A percentile compares a stretch with the other conserved stretches of the same genome.
Conservation (phyloP, 306 rosid genomes). For the Dalbergia cultrata region DNA sequence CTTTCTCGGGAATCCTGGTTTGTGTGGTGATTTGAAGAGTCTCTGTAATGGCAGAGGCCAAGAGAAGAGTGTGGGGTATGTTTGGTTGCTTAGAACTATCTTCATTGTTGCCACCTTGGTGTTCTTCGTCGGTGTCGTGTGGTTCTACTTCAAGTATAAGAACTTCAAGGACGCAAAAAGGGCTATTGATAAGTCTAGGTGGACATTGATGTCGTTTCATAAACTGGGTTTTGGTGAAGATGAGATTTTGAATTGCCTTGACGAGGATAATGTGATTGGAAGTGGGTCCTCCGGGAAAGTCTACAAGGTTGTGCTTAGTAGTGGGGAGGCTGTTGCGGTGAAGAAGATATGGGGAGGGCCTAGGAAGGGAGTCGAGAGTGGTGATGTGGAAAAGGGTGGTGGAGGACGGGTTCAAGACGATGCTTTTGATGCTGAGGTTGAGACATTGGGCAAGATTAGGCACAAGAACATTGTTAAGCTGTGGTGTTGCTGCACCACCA, state of each 20-base stretch:
- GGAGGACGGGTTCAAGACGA: constrained; percentile 55
- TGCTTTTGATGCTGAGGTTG: constrained; percentile 92
- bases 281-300: constrained; percentile 90
- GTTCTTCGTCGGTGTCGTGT: constrained; percentile 70
- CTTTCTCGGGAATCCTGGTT: constrained; percentile 85
- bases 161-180: constrained; percentile 64
- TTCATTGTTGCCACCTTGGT: constrained; percentile 67
- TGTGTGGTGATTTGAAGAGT: constrained; percentile 73
- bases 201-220: constrained; percentile 95
- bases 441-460: constrained; percentile 85
- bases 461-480: constrained; percentile 95
- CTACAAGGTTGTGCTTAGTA: constrained; percentile 81
- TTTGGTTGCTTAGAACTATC: constrained; percentile 74
- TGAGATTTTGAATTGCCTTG: constrained; percentile 87
- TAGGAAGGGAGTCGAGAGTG: constrained; percentile 56
- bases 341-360: constrained; percentile 86
- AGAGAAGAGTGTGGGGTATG: constrained; percentile 56
- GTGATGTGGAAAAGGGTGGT: constrained; percentile 69
- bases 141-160: constrained; percentile 81
- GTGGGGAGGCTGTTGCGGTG: constrained; percentile 86
- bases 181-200: constrained; percentile 70
- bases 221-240: constrained; percentile 83
- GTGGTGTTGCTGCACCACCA: constrained; percentile 90
- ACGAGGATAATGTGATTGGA: constrained; percentile 90
- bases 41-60: constrained; percentile 54